Conservation (phyloP, 2,329 filamentous ascomycete species). For the Ophiognomonia clavigignenti-juglandacearum region DNA sequence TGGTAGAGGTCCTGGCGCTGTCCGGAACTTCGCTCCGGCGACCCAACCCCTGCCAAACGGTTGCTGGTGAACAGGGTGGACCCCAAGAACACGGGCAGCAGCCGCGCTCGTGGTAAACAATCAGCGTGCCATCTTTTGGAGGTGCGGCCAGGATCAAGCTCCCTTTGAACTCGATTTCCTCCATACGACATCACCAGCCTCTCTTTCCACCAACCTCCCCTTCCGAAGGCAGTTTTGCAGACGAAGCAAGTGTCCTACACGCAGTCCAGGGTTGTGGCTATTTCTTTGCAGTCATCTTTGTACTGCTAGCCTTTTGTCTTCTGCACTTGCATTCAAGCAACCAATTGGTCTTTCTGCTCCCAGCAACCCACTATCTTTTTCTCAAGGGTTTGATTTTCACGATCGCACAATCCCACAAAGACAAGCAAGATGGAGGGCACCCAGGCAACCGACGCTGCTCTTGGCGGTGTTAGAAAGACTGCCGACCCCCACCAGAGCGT, state of each 20-base stretch:
- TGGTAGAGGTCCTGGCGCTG: too few species aligned
- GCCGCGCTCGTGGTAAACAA: too few species aligned
- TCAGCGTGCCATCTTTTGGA: slow-evolving; percentile 4
- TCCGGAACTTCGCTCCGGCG: too few species aligned
- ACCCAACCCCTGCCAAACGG: too few species aligned
- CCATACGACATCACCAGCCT: neutral
- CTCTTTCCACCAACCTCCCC: neutral
- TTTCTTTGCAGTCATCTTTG: too few species aligned
- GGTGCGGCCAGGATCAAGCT: too few species aligned
- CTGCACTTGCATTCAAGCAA: too few species aligned
- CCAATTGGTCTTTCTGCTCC: too few species aligned
- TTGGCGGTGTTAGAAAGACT: slow-evolving; percentile 50
- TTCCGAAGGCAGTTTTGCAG: neutral
- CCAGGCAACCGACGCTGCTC: slow-evolving; percentile 57
- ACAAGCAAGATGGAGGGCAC: slow-evolving; percentile 47
- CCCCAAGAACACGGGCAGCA: neutral
- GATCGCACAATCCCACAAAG: slow-evolving; percentile 17
- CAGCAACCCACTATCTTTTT: too few species aligned
- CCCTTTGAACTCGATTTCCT: neutral
- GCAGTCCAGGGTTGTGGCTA: too few species aligned
- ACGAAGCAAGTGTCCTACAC: too few species aligned
- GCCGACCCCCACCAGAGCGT: slow-evolving; percentile 65
- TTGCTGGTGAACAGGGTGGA: slow-evolving; percentile 13
- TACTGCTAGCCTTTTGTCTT: too few species aligned
- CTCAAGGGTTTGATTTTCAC: neutral